Percentiles rank a stretch among this genome's conserved stretches.
Conservation (phyloP, 257 asterid species). For the Ophiorrhiza pumila region DNA sequence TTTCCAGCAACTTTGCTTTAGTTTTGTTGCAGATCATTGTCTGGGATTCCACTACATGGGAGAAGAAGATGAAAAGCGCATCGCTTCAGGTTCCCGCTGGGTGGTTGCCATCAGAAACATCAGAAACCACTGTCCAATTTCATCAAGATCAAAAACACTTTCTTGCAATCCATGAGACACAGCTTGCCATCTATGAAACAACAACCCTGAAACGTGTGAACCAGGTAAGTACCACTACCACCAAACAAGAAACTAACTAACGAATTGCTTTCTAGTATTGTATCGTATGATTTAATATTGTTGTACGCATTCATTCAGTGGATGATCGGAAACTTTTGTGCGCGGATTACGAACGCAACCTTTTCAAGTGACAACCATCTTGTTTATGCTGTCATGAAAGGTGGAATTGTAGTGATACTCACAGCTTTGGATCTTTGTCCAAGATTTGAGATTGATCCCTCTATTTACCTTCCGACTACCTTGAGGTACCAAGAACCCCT, state of each 20-base stretch:
- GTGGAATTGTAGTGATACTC: slow-evolving; percentile 53
- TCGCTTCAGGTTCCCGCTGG: slow-evolving; percentile 41
- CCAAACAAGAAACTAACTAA: too few relatives aligned
- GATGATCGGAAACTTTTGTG: slow-evolving; percentile 56
- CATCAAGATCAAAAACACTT: slow-evolving; percentile 47
- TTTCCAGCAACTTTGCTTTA: neutral
- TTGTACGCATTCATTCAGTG: slow-evolving; percentile 30
- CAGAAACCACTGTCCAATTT: slow-evolving; percentile 50
- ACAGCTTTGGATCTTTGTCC: slow-evolving; percentile 46
- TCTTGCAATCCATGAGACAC: slow-evolving; percentile 68
- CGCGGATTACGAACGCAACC: slow-evolving; percentile 53
- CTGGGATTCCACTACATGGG: slow-evolving; percentile 57
- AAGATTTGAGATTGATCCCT: slow-evolving; percentile 54
- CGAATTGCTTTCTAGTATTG: neutral
- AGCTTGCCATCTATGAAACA: slow-evolving; percentile 61
- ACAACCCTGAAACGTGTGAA: slow-evolving; percentile 43
- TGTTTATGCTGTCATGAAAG: slow-evolving; percentile 53
- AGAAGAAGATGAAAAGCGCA: slow-evolving; percentile 47
- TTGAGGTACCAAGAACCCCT: slow-evolving; percentile 23
- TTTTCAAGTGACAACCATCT: slow-evolving; percentile 48
- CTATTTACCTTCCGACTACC: slow-evolving; percentile 45
- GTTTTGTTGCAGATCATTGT: slow-evolving; percentile 37
- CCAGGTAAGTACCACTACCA: slow-evolving; percentile 37
- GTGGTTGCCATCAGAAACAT: slow-evolving; percentile 37
- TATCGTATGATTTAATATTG: neutral